Evolutionary conservation across 805 yeast species (phyloP).

Genomic region (Saccharomycopsis fermentans): DNA sequence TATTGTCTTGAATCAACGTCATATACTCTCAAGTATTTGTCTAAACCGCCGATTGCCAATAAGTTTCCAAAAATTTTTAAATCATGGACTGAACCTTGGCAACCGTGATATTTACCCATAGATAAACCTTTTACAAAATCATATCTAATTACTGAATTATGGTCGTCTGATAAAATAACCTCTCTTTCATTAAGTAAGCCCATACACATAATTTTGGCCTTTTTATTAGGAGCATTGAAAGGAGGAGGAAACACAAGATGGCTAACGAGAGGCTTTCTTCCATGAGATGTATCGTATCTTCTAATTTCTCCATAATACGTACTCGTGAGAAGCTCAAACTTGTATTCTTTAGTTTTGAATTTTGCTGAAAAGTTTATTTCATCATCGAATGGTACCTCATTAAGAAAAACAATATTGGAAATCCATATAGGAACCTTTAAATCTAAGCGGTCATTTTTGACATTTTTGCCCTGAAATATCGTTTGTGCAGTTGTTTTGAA

Average conservation of each 20-base stretch:
- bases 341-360: conserved; percentile 20
- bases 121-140: conserved; percentile 41
- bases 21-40: conserved; percentile 74
- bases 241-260: conserved; percentile 5
- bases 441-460: conserved; percentile 68
- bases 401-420: conserved; percentile 41
- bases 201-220: conserved; percentile 8
- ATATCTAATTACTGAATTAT: conserved; percentile 50
- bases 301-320: conserved; percentile 73
- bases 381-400: conserved; percentile 17
- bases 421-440: conserved; percentile 79
- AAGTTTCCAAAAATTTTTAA: conserved; percentile 29
- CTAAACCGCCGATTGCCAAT: conserved; percentile 75
- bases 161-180: conserved; percentile 65
- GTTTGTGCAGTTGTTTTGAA: neutral
- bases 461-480: conserved; percentile 70
- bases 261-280: conserved; percentile 48
- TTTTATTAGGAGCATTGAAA: conserved; percentile 5
- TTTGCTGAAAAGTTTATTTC: neutral
- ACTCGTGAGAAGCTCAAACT: conserved; percentile 46
- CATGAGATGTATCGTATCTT: conserved; percentile 56
- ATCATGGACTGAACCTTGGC: conserved; percentile 52
- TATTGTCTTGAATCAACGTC: conserved; percentile 49
- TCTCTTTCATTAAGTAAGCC: conserved; percentile 26
- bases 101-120: conserved; percentile 65